Evolutionary conservation across 148 eudicot genomes (phyloP), one percentile per base, ranked within the genome.

Genomic region (Chenopodium quinoa): DNA sequence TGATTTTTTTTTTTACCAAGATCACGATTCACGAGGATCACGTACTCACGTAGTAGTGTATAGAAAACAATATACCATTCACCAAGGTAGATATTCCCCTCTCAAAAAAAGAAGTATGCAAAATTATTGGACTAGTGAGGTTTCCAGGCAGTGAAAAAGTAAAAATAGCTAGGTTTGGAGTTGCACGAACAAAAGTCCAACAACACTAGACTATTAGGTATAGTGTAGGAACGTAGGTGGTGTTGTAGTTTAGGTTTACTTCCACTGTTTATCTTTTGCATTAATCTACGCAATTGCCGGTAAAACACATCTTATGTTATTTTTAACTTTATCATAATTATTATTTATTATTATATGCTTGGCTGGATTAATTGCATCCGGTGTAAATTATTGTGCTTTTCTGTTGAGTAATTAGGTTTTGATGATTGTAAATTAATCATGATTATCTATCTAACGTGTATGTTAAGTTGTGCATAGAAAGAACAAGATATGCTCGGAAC

Each of bases 281-380:
- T 71, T 20, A 71, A 44, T 44, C 75, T 71, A 71, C 54, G 54
- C 52, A 71, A 40, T 71, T 44, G 54, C 52, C 75, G 50, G 75
- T 71, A 40, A 13, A 71, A 7, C 37, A 29, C 2, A 2, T 29
- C 32, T 67, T 67, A 37, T 67, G 20, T 25, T 27, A 4, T 25
- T 29, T 27, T 1, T 67, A 13, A 1, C 34, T 27, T 65, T 5
- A 19, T 14, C 0, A 58, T 58, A 58, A 58, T 5, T 27, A 0
- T 25, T 25, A 2, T 1, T 25, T 65, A 2, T 67, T 12, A 3
- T 67, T 67, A 25, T 67, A 67, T 67, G 71, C 71, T 67, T 29
- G 4, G 40, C 11, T 16, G 13, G 71, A 67, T 29, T 62, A 62
- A 62, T 62, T 67, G 40, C 37, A 67, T 67, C 16, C 29, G 12